Evolutionary conservation across 2,329 filamentous ascomycete genomes (phyloP).

Genomic region (Phialophora tarda): DNA sequence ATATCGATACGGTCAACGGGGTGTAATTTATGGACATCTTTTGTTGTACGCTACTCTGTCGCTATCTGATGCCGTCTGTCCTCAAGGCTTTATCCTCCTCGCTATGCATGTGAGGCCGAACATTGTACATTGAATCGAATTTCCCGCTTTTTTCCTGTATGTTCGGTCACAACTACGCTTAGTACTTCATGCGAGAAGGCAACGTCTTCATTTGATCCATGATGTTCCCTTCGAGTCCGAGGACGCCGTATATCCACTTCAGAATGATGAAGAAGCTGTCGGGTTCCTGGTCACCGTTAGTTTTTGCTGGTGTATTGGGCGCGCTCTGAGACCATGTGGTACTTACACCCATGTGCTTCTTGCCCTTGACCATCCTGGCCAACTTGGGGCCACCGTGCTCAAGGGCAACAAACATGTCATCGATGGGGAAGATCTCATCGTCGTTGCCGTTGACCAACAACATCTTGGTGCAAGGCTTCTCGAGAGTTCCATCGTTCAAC

Average conservation of each 20-base stretch:
- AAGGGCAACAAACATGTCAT: constrained; percentile 63
- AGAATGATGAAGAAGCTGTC: constrained; percentile 48
- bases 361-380: constrained; percentile 62
- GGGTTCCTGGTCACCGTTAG: constrained; percentile 55
- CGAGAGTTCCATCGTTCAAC: constrained; percentile 60
- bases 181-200: constrained; percentile 39
- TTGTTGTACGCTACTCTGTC: not conserved
- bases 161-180: constrained; percentile 1
- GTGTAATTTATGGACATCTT: not conserved
- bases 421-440: constrained; percentile 68
- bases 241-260: constrained; percentile 46
- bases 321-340: not conserved
- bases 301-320: not conserved
- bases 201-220: constrained; percentile 40
- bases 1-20: not conserved
- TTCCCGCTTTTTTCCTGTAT: not conserved
- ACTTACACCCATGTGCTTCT: constrained; percentile 66
- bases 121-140: constrained; percentile 5
- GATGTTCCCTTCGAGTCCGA: constrained; percentile 38
- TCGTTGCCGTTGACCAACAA: constrained; percentile 64
- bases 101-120: constrained; percentile 10
- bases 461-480: constrained; percentile 56
- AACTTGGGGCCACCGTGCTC: constrained; percentile 61
- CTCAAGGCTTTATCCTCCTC: not conserved
- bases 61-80: not conserved